Percentiles rank a stretch among this genome's conserved stretches.
Evolutionary conservation across 2,329 filamentous ascomycete species (phyloP).

Genomic region (Arthrobotrys iridis): DNA sequence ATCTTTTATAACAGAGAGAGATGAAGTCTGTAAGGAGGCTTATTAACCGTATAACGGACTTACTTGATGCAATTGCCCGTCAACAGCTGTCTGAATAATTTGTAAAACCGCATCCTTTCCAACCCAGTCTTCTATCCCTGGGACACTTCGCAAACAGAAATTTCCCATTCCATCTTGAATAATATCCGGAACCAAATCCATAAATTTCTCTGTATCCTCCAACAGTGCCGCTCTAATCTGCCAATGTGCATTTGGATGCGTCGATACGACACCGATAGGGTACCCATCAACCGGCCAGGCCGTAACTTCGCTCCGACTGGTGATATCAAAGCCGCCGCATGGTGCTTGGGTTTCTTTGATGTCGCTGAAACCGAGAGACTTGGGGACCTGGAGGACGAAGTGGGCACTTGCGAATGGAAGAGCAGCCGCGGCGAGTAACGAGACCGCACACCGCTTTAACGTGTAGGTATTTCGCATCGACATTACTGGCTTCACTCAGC

Average conservation of each 20-base stretch:
- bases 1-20: no score
- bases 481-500: no score
- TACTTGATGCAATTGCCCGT: constrained; percentile 28
- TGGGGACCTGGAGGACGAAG: constrained; percentile 22
- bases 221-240: constrained; percentile 25
- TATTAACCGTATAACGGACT: background rate
- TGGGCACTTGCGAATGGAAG: background rate
- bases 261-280: constrained; percentile 26
- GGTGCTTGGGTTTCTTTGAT: constrained; percentile 8
- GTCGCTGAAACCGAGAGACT: constrained; percentile 25
- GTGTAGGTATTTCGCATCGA: no score
- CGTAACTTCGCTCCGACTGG: constrained; percentile 14
- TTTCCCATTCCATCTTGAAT: constrained; percentile 15
- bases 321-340: constrained; percentile 35
- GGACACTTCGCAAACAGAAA: constrained; percentile 16
- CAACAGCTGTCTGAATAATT: constrained; percentile 22
- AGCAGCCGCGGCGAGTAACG: background rate
- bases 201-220: constrained; percentile 6
- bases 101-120: constrained; percentile 33
- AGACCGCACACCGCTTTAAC: no score
- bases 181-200: constrained; percentile 33
- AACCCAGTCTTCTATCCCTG: constrained; percentile 15
- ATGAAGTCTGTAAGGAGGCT: no score
- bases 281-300: constrained; percentile 19
- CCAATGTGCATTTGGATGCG: constrained; percentile 23